These are phyloP conservation scores for Jimgerdemannia lactiflua DNA, from an alignment of 192 early-diverging fungal species.

Conservation along the genomic window DNA sequence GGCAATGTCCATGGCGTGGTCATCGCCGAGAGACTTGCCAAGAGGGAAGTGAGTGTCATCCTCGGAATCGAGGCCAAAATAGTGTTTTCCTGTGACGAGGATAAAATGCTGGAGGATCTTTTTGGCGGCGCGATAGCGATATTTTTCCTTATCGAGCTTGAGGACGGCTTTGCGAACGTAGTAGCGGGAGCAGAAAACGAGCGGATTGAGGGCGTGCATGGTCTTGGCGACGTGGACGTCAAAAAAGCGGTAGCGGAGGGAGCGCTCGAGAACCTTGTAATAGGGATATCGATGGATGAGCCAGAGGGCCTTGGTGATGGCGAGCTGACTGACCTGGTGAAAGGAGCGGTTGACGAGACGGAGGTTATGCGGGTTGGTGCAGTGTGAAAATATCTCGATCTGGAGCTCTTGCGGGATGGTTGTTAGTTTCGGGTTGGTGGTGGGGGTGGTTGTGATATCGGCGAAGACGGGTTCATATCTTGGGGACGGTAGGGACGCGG, in stretches of 20 bases:
- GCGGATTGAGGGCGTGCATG: background rate
- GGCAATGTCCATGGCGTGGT: too few relatives aligned
- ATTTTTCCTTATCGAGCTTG: background rate
- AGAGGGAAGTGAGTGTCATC: background rate
- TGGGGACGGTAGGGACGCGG: too few relatives aligned
- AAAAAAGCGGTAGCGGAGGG: background rate
- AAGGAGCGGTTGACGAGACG: background rate
- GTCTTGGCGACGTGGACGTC: background rate
- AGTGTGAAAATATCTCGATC: slow-evolving; percentile 3
- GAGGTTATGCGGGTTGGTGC: background rate
- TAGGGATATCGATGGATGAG: background rate
- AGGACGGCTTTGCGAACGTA: background rate
- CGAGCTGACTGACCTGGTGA: background rate
- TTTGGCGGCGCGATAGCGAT: background rate
- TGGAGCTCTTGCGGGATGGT: background rate
- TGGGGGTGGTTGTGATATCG: too few relatives aligned
- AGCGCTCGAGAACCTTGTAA: background rate
- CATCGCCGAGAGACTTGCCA: too few relatives aligned
- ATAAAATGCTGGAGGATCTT: background rate
- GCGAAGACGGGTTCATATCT: too few relatives aligned
- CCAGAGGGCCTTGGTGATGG: background rate
- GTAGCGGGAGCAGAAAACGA: background rate
- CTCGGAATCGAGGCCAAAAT: background rate
- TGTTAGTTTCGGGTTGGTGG: too few relatives aligned
- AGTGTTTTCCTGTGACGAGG: background rate